A percentile compares a stretch with the other conserved stretches of the same genome.
Evolutionary conservation across 352 stramenopile genomes (phyloP).

Genomic region (Aphanomyces euteiches): DNA sequence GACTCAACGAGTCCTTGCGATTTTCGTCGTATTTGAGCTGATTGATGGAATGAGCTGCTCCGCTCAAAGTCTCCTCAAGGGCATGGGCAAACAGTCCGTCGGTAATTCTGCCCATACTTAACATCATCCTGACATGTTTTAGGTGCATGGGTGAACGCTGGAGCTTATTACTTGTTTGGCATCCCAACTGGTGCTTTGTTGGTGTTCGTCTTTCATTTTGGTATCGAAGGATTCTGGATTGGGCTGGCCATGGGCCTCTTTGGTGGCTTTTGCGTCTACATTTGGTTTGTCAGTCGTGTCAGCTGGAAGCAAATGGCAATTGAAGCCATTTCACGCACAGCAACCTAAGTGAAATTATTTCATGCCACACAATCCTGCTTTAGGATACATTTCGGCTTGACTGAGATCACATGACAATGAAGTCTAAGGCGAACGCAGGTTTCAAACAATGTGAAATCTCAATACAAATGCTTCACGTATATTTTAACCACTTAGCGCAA

Average conservation of each 20-base stretch:
- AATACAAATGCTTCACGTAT: too few species aligned
- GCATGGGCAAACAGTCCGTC: conserved; percentile 56
- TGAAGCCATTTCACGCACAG: conserved; percentile 34
- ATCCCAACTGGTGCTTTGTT: conserved; percentile 65
- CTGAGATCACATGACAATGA: too few species aligned
- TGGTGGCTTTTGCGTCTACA: conserved; percentile 44
- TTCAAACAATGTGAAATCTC: too few species aligned
- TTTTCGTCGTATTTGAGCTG: conserved; percentile 43
- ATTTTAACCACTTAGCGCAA: neutral
- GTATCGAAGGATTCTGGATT: conserved; percentile 54
- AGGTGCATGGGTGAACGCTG: conserved; percentile 42
- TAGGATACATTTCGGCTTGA: too few species aligned
- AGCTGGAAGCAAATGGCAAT: conserved; percentile 38
- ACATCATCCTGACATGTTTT: conserved; percentile 54
- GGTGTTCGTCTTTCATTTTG: conserved; percentile 45
- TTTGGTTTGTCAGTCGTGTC: conserved; percentile 5
- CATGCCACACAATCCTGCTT: too few species aligned
- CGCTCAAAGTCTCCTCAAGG: conserved; percentile 63
- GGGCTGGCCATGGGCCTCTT: conserved; percentile 54
- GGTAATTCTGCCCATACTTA: conserved; percentile 40
- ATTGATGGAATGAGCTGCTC: conserved; percentile 51
- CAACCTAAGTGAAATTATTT: neutral
- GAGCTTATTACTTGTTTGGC: conserved; percentile 74
- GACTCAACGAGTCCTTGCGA: conserved; percentile 33
- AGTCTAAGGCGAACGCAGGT: too few species aligned